These are phyloP conservation scores for Aspergillus sp. DNA, from an alignment of 2,329 filamentous ascomycete genomes.

Conservation along the genomic window DNA sequence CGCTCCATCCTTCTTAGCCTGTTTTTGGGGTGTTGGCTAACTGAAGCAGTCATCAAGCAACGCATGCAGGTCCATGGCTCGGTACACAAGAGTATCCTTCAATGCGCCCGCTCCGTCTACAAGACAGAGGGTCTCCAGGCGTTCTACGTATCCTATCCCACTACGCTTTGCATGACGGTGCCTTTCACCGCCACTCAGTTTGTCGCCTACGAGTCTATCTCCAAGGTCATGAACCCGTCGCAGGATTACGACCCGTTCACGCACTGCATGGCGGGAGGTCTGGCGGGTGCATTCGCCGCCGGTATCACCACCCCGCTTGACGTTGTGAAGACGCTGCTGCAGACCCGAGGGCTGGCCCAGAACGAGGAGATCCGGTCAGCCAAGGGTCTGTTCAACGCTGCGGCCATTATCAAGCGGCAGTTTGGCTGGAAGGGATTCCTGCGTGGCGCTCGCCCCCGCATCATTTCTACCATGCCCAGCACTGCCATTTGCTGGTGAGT, in stretches of 20 bases:
- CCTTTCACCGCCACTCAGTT: constrained; percentile 97
- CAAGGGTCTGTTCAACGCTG: constrained; percentile 77
- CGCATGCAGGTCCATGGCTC: constrained; percentile 98
- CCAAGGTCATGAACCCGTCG: constrained; percentile 84
- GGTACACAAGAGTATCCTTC: constrained; percentile 79
- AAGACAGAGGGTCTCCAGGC: constrained; percentile 81
- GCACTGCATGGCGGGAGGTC: constrained; percentile 87
- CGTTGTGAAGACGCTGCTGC: constrained; percentile 95
- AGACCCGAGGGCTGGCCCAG: constrained; percentile 81
- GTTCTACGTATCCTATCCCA: constrained; percentile 98
- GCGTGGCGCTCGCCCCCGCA: constrained; percentile 84
- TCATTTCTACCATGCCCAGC: constrained; percentile 96
- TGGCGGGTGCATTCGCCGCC: constrained; percentile 90
- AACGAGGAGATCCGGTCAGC: constrained; percentile 82
- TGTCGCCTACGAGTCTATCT: constrained; percentile 95
- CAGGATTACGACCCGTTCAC: constrained; percentile 83
- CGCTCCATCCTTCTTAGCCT: background rate
- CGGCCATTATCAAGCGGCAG: constrained; percentile 75
- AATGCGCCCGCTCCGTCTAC: constrained; percentile 89
- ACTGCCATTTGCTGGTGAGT: constrained; percentile 97
- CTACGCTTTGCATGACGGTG: constrained; percentile 96
- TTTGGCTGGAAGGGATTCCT: constrained; percentile 89
- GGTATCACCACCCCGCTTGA: constrained; percentile 95
- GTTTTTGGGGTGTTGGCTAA: constrained; percentile 9
- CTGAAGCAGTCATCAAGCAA: constrained; percentile 84